phyloP scores from a whole-genome alignment of 352 stramenopile species.

The Pythium oligandrum region DNA sequence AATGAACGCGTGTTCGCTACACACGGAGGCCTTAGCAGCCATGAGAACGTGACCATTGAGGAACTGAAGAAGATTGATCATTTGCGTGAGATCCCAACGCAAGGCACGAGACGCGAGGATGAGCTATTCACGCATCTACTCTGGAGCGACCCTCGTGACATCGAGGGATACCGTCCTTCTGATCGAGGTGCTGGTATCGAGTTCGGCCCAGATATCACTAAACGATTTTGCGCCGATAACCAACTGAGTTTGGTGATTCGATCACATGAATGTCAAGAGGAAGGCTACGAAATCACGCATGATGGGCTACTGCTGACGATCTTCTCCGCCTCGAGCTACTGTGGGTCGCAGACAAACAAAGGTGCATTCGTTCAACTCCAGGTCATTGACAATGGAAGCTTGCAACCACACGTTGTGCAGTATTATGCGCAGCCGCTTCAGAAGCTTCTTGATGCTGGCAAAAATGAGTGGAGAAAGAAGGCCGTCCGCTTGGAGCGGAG shows the following conservation, averaged over 20 bases:
- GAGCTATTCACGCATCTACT: constrained; percentile 89
- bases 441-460: constrained; percentile 52
- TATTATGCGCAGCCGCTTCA: constrained; percentile 87
- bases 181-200: constrained; percentile 88
- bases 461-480: constrained; percentile 81
- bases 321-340: constrained; percentile 92
- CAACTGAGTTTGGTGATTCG: constrained; percentile 87
- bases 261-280: constrained; percentile 91
- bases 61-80: constrained; percentile 84
- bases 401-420: constrained; percentile 90
- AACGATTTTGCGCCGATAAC: constrained; percentile 85
- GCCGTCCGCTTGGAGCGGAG: constrained; percentile 56
- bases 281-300: constrained; percentile 89
- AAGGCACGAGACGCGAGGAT: constrained; percentile 73
- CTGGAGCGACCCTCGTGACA: constrained; percentile 87
- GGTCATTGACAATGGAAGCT: constrained; percentile 55
- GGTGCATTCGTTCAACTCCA: constrained; percentile 71
- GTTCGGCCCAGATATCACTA: constrained; percentile 91
- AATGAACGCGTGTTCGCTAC: constrained; percentile 91
- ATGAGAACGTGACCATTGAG: constrained; percentile 83
- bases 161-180: constrained; percentile 55
- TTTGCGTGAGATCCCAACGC: constrained; percentile 84
- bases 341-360: constrained; percentile 89
- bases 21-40: constrained; percentile 88
- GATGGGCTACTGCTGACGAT: constrained; percentile 85